Percentiles rank a stretch among this genome's conserved stretches.
Conservation (phyloP, 1,284 basidiomycete species). For the Sanghuangporus baumii region DNA sequence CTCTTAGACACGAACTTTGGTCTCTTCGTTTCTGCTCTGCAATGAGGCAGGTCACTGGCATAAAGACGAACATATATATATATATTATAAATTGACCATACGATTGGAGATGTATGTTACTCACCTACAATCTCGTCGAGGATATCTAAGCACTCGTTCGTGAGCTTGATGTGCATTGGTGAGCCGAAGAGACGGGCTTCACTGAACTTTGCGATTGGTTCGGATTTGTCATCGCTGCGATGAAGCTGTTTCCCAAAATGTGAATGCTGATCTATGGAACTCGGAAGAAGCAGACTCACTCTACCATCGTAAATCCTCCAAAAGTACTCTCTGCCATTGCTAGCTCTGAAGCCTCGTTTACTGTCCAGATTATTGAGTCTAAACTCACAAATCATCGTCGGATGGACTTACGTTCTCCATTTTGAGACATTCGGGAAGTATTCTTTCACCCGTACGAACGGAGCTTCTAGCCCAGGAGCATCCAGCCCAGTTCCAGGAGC, state of each 20-base stretch:
- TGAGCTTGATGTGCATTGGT: neutral
- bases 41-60: neutral
- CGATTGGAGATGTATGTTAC: neutral
- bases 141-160: neutral
- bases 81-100: neutral
- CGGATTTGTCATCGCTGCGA: neutral
- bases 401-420: neutral
- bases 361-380: neutral
- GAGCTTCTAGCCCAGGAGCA: neutral
- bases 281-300: neutral
- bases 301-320: neutral
- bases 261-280: neutral
- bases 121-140: neutral
- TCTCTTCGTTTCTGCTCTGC: neutral
- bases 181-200: neutral
- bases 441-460: neutral
- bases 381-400: neutral
- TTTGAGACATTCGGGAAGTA: neutral
- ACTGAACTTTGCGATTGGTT: neutral
- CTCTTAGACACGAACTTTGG: neutral
- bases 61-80: neutral
- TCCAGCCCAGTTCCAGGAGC: neutral
- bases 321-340: neutral
- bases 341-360: neutral
- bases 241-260: neutral